Evolutionary conservation across 768 basidiomycete species (phyloP), one percentile per base, ranked within the genome.

Genomic region (Mycena latifolia): DNA sequence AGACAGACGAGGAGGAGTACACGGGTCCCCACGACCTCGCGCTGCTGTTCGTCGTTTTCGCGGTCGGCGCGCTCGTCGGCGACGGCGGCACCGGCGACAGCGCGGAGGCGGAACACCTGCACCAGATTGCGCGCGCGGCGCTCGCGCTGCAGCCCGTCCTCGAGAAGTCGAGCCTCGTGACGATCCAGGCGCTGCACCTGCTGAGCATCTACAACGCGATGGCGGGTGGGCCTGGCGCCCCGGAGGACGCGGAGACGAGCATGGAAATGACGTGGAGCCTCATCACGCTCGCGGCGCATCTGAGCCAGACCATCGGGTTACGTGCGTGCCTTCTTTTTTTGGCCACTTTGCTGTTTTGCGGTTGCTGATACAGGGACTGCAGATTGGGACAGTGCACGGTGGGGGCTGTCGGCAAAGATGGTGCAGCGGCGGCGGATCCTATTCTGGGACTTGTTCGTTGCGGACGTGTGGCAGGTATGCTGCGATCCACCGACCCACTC

Each of bases 401-500:
- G 90, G 90, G 84, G 81, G 2, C 76, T 93, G n/a, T 80, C 85
- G 7, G 77, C 84, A 1, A 87, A 87, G 72, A 84, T 88, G 69
- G 88, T 92, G 0, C 84, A 90, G 65, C 79, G 91, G 29, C 84
- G 92, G 10, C 85, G 91, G 3, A 79, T 88, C 33, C 77, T 92
- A 14, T 93, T 94, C 77, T 94, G 92, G 92, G 90, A 93, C 72
- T 80, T 92, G 10, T 93, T 92, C 68, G 82, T 89, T 22, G 87
- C 88, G 0, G 92, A 93, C 69, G 80, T 85, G 5, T 93, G 89
- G 88, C 81, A 86, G 78, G 91, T 91, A 66, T 37, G 84, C 76
- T 46, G 31, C 54, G 37, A 47, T 15, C 29, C 10, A n/a, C 43
- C n/a, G n/a, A n/a, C n/a, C 5, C 39, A 20, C 17, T 20, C 25